A percentile compares a stretch with the other conserved stretches of the same genome.
Conservation (phyloP, 2,329 filamentous ascomycete genomes). For the Camillea tinctor region DNA sequence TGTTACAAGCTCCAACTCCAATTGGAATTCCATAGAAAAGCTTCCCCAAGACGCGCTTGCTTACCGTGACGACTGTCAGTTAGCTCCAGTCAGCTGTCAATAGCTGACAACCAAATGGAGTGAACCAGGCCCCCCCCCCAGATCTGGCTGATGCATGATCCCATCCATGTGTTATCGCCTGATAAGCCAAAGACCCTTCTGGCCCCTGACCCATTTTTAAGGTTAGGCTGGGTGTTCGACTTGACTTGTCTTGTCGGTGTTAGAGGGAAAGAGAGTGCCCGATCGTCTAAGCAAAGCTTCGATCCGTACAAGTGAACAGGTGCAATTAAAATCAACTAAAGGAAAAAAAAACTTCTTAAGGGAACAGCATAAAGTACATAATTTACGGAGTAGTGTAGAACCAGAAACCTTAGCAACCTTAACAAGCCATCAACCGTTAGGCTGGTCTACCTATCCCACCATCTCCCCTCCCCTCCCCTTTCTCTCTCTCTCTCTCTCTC, state of each 20-base stretch:
- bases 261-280: conserved; percentile 14
- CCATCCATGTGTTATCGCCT: too few relatives aligned
- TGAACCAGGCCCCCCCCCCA: too few relatives aligned
- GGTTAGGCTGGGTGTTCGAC: background rate
- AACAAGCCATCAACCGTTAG: background rate
- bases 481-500: background rate
- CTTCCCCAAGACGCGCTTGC: too few relatives aligned
- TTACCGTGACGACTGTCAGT: too few relatives aligned
- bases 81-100: too few relatives aligned
- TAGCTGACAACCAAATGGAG: conserved; percentile 7
- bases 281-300: conserved; percentile 24
- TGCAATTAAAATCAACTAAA: too few relatives aligned
- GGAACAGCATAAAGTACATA: conserved; percentile 5
- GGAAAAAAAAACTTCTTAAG: too few relatives aligned
- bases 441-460: background rate
- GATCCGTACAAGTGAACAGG: conserved; percentile 19
- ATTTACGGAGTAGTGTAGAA: conserved; percentile 3
- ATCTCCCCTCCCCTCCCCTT: background rate
- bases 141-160: too few relatives aligned
- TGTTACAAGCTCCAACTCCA: conserved; percentile 12
- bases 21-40: too few relatives aligned
- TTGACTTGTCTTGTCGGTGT: conserved; percentile 1
- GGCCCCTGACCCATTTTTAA: too few relatives aligned
- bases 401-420: too few relatives aligned
- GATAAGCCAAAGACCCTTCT: too few relatives aligned